Conservation (phyloP, 1,284 basidiomycete species). For the Inonotus hispidus region DNA sequence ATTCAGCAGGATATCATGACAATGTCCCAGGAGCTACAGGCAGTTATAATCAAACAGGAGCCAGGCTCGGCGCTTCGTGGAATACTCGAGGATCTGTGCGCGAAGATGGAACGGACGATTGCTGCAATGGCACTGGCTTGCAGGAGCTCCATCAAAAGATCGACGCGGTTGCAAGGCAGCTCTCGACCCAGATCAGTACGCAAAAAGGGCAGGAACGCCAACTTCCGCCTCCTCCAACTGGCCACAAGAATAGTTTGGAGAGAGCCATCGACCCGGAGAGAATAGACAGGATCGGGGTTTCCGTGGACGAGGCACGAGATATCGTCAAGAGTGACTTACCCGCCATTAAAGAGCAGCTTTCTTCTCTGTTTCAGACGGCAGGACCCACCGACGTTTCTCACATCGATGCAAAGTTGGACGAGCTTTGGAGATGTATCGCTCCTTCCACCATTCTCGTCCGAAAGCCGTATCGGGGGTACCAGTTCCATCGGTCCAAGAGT, state of each 20-base stretch:
- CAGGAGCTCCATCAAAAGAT: conserved; percentile 12
- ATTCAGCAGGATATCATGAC: conserved; percentile 32
- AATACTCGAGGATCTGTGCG: conserved; percentile 14
- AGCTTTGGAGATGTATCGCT: conserved; percentile 17
- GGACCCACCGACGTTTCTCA: conserved; percentile 7
- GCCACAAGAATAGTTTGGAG: not conserved
- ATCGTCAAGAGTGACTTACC: conserved; percentile 2
- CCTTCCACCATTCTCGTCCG: not conserved
- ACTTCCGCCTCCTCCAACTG: not conserved
- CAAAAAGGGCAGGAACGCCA: not conserved
- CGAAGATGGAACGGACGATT: conserved; percentile 9
- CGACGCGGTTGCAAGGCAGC: conserved; percentile 3
- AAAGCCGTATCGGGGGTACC: not conserved
- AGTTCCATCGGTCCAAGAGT: not conserved
- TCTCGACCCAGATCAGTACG: conserved; percentile 16
- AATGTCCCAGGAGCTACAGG: conserved; percentile 19
- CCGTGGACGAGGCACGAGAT: conserved; percentile 5
- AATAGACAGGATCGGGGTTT: not conserved
- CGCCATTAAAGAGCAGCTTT: conserved; percentile 4
- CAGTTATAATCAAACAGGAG: conserved; percentile 15
- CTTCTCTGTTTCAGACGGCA: not conserved
- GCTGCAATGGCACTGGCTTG: not conserved
- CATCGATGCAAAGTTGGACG: conserved; percentile 26
- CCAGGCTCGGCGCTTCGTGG: conserved; percentile 4
- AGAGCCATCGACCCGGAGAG: not conserved